These are phyloP conservation scores for Mangifera indica DNA, from an alignment of 345 rosid genomes.

Conservation along the genomic window DNA sequence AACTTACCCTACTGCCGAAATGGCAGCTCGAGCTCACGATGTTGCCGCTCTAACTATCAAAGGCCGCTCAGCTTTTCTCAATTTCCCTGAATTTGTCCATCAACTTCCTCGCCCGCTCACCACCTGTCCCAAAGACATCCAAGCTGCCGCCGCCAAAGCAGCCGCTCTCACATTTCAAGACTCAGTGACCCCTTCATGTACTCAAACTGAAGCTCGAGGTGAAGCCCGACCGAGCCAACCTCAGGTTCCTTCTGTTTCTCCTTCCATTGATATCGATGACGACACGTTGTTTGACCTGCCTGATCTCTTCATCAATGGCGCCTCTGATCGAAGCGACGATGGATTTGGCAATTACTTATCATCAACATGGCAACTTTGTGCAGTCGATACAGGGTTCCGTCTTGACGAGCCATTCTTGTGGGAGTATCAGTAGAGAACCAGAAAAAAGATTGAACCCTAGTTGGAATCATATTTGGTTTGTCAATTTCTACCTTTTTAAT, in stretches of 20 bases:
- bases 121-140: conserved; percentile 58
- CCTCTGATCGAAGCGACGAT: conserved; percentile 28
- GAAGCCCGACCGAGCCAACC: conserved; percentile 30
- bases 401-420: conserved; percentile 63
- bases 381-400: conserved; percentile 58
- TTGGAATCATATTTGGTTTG: neutral
- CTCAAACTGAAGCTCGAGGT: conserved; percentile 26
- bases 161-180: conserved; percentile 43
- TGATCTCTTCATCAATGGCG: conserved; percentile 54
- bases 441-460: neutral
- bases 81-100: conserved; percentile 51
- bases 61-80: conserved; percentile 59
- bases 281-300: conserved; percentile 82
- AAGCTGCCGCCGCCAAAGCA: conserved; percentile 52
- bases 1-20: conserved; percentile 68
- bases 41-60: conserved; percentile 76
- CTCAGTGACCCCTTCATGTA: conserved; percentile 2
- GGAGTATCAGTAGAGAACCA: conserved; percentile 28
- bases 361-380: conserved; percentile 65
- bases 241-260: conserved; percentile 29
- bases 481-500: neutral
- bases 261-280: conserved; percentile 42
- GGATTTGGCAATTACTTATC: conserved; percentile 45
- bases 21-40: conserved; percentile 89
- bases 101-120: conserved; percentile 53